phyloP scores from a whole-genome alignment of 768 basidiomycete species.

The Candolleomyces aberdarensis region DNA sequence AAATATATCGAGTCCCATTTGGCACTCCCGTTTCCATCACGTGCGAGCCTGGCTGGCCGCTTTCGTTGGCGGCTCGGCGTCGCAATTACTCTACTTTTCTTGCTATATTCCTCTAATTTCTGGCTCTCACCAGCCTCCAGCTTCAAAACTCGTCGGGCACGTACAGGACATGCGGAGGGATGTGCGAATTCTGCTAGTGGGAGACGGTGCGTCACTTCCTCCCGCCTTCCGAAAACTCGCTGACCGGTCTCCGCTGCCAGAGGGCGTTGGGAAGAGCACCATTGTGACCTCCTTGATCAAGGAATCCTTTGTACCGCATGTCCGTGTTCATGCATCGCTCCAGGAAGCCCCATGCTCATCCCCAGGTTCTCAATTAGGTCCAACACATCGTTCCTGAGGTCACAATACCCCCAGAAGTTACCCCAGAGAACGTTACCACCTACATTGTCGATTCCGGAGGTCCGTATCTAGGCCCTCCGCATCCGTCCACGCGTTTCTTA shows the following conservation, averaged over 20 bases:
- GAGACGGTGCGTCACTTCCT: constrained; percentile 65
- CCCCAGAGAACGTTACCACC: constrained; percentile 96
- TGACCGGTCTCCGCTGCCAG: constrained; percentile 37
- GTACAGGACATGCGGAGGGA: constrained; percentile 71
- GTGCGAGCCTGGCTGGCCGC: no score
- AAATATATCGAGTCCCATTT: no score
- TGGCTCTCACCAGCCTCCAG: background rate
- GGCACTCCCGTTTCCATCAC: no score
- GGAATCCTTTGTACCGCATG: constrained; percentile 88
- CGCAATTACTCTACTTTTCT: constrained; percentile 2
- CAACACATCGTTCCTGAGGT: constrained; percentile 96
- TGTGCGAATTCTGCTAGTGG: constrained; percentile 91
- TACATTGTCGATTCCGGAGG: constrained; percentile 98
- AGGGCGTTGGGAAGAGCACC: constrained; percentile 97
- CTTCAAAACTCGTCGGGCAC: background rate
- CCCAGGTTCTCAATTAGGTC: constrained; percentile 49
- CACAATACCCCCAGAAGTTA: constrained; percentile 96
- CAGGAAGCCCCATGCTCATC: constrained; percentile 1
- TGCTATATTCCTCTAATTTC: background rate
- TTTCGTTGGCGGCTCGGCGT: background rate
- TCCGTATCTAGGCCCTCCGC: constrained; percentile 30
- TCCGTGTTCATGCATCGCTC: constrained; percentile 28
- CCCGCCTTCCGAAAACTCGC: constrained; percentile 9
- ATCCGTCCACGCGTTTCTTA: background rate
- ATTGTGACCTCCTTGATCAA: constrained; percentile 97